Base-by-base conservation (phyloP, 768 basidiomycete species). In the Kondoa subrosea region DNA sequence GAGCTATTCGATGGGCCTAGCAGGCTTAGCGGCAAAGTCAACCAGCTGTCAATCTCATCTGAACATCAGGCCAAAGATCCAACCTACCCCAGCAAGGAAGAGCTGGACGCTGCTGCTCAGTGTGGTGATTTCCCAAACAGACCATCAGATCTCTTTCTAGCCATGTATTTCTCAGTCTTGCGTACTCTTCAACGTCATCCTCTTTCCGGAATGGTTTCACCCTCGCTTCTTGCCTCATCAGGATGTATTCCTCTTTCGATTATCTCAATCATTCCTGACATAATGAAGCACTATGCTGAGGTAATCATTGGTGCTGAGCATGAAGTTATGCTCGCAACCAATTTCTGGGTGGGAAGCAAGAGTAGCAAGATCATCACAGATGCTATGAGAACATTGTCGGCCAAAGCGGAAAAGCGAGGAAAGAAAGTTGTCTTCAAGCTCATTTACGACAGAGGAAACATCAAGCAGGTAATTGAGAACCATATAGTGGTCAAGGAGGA, bases 241-340 rank as follows among this genome's bases (percentile, higher is more conserved):
- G 85, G 84, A 4, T 84, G 84, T 17, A 80, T 85, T 33, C 85
- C 85, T 16, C 77, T 86, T 34, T 78, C 81, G 4, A 81, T 86
- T 72, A 78, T 86, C 72, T 85, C 84, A 21, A 76, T 83, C 57
- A 84, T 86, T 58, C 85, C 86, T 0, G 86, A 87, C 72, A 87
- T 87, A 71, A 85, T 86, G 80, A 80, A 81, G 65, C 86, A 87
- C 72, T 85, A 64, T 60, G 40, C 66, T 21, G 68, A 67, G 56
- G 61, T 58, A 29, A 67, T 87, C 65, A 80, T 84, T 27, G 77
- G 79, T 32, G 85, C 85, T 8, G 77, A 85, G 72, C 78, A 81
- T 50, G 85, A 87, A 77, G 81, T 87, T 17, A 79, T 87, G 70
- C 77, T 87, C 16, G 84, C 84, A 1, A 87, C 86, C 2, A 87